These are phyloP conservation scores for Lycium ferocissimum DNA, from an alignment of 257 asterid genomes.

Conservation along the genomic window DNA sequence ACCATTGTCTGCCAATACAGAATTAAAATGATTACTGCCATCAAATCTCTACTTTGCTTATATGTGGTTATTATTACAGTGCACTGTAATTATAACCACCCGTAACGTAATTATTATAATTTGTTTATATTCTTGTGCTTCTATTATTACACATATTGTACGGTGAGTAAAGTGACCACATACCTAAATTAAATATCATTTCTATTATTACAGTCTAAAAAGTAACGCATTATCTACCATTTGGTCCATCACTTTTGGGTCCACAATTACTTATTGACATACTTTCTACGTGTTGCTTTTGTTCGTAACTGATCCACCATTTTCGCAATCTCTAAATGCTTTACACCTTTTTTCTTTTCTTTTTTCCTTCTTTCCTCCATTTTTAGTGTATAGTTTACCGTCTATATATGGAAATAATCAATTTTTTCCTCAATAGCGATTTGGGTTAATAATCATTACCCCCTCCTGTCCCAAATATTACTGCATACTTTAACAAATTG, in stretches of 20 bases:
- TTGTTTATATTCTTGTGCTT: constrained; percentile 29
- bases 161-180: constrained; percentile 32
- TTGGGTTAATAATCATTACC: neutral
- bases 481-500: too few species aligned
- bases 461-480: neutral
- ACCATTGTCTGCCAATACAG: constrained; percentile 6
- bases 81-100: constrained; percentile 35
- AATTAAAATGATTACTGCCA: constrained; percentile 37
- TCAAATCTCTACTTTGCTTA: constrained; percentile 31
- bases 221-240: constrained; percentile 32
- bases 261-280: constrained; percentile 24
- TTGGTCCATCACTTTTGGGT: constrained; percentile 23
- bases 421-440: neutral
- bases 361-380: neutral
- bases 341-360: neutral
- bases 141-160: constrained; percentile 29
- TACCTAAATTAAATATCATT: constrained; percentile 34
- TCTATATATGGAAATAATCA: neutral
- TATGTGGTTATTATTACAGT: constrained; percentile 32
- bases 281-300: constrained; percentile 25
- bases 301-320: constrained; percentile 21
- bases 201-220: constrained; percentile 27
- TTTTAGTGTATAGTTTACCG: neutral
- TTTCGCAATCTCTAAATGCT: neutral
- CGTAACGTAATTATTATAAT: constrained; percentile 34